phyloP scores from a whole-genome alignment of 345 rosid genomes.

The Brassica napus region DNA sequence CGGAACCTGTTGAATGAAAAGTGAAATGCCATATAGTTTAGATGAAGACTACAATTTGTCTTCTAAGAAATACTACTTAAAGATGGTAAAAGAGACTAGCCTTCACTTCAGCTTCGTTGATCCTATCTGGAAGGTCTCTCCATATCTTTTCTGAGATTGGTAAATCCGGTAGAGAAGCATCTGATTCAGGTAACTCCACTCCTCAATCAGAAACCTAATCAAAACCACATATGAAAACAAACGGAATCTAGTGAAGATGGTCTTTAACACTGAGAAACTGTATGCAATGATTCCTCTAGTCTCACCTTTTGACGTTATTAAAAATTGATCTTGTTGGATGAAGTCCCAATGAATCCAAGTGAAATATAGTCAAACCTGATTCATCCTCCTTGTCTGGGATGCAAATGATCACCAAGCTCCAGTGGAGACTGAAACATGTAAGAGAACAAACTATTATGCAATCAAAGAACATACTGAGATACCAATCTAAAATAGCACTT shows the following conservation, averaged over 20 bases:
- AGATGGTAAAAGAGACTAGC: constrained; percentile 35
- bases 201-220: constrained; percentile 66
- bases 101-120: constrained; percentile 52
- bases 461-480: not conserved
- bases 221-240: not conserved
- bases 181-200: constrained; percentile 73
- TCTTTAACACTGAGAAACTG: constrained; percentile 1
- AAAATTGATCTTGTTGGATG: constrained; percentile 64
- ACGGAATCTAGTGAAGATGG: not conserved
- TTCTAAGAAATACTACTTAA: not conserved
- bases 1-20: constrained; percentile 62
- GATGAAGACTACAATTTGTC: not conserved
- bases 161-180: constrained; percentile 52
- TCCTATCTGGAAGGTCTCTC: constrained; percentile 59
- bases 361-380: constrained; percentile 78
- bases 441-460: not conserved
- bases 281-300: constrained; percentile 8
- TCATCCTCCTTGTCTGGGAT: constrained; percentile 75
- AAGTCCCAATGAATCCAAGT: constrained; percentile 81
- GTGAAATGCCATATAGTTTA: not conserved
- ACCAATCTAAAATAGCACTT: not conserved
- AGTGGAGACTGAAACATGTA: constrained; percentile 61
- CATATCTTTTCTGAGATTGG: constrained; percentile 66
- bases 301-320: constrained; percentile 69
- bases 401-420: constrained; percentile 96